phyloP scores from a whole-genome alignment of 192 early-diverging fungal genomes.

The Funneliformis geosporum region DNA sequence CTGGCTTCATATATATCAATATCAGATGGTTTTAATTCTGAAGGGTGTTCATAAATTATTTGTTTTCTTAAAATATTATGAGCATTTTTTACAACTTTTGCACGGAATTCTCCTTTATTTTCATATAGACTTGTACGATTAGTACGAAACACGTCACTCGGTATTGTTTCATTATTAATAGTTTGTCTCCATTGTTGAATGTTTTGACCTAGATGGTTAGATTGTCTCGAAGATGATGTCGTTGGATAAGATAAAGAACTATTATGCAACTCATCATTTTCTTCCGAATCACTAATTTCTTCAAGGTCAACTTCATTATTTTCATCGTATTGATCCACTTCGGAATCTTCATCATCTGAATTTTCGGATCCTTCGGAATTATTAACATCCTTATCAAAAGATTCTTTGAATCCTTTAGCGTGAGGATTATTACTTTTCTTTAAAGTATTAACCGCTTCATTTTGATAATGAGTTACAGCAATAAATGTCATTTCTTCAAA shows the following conservation, averaged over 20 bases:
- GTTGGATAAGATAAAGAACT: background rate
- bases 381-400: background rate
- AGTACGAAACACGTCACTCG: background rate
- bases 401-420: conserved; percentile 58
- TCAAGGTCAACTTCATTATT: conserved; percentile 30
- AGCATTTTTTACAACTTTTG: conserved; percentile 1
- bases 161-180: background rate
- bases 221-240: background rate
- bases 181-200: background rate
- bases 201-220: background rate
- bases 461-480: conserved; percentile 67
- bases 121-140: background rate
- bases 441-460: conserved; percentile 51
- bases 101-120: background rate
- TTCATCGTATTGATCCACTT: conserved; percentile 30
- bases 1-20: background rate
- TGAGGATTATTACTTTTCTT: conserved; percentile 63
- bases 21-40: too few species aligned
- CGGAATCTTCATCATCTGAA: conserved; percentile 12
- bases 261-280: background rate
- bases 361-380: conserved; percentile 33
- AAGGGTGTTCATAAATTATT: background rate
- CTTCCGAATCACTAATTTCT: background rate
- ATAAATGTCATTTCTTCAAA: conserved; percentile 56
- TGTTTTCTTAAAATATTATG: background rate